These are phyloP conservation scores for Penicillium sp. DNA, from an alignment of 2,329 filamentous ascomycete species.

Conservation along the genomic window DNA sequence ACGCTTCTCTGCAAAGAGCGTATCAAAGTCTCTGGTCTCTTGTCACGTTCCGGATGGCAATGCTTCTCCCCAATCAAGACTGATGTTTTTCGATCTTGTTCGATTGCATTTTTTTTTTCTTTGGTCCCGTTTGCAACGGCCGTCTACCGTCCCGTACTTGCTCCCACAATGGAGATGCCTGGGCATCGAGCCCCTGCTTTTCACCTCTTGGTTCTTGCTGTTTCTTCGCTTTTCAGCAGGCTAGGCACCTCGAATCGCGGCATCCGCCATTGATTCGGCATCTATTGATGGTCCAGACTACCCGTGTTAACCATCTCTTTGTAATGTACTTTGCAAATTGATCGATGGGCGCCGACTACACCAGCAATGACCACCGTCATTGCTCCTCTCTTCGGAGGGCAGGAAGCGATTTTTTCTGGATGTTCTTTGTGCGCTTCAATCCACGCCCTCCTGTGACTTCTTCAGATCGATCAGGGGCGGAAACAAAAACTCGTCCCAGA, in stretches of 20 bases:
- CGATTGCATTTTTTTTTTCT: constrained; percentile 11
- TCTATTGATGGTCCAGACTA: constrained; percentile 54
- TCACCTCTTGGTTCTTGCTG: constrained; percentile 30
- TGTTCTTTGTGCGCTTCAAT: constrained; percentile 84
- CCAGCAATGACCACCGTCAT: constrained; percentile 25
- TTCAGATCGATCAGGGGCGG: constrained; percentile 57
- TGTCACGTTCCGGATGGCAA: constrained; percentile 38
- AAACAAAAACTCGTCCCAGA: constrained; percentile 94
- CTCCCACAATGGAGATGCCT: constrained; percentile 46
- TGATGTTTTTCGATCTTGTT: constrained; percentile 21
- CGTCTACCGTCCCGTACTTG: constrained; percentile 47
- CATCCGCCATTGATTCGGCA: constrained; percentile 53
- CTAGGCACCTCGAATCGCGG: constrained; percentile 53
- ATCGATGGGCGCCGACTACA: constrained; percentile 58
- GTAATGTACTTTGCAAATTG: constrained; percentile 51
- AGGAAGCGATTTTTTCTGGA: constrained; percentile 83
- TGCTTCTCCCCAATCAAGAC: constrained; percentile 18
- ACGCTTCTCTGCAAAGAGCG: constrained; percentile 12
- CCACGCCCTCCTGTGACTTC: constrained; percentile 59
- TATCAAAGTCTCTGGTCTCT: constrained; percentile 33
- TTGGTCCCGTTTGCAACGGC: constrained; percentile 12
- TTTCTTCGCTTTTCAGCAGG: constrained; percentile 17
- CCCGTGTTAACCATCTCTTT: constrained; percentile 66
- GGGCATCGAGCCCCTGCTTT: constrained; percentile 40
- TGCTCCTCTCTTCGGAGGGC: constrained; percentile 41